A percentile compares a stretch with the other conserved stretches of the same genome.
These are phyloP conservation scores for Nigrospora osmanthi DNA, from an alignment of 2,329 filamentous ascomycete genomes.

Conservation along the genomic window DNA sequence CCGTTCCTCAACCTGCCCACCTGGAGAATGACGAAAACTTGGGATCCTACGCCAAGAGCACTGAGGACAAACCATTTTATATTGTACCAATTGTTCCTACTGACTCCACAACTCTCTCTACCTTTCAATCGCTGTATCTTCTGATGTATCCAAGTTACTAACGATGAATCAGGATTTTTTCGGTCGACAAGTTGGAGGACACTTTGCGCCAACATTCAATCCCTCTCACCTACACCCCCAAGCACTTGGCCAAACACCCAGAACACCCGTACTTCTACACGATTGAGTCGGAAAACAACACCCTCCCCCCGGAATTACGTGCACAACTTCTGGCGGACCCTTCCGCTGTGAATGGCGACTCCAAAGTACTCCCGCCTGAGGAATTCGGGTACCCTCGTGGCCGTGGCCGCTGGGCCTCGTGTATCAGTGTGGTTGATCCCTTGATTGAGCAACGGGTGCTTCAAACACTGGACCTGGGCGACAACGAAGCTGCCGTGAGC, in stretches of 20 bases:
- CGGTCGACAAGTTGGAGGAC: constrained; percentile 76
- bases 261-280: constrained; percentile 88
- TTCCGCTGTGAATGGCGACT: constrained; percentile 62
- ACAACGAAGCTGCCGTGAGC: constrained; percentile 89
- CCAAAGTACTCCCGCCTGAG: constrained; percentile 61
- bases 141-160: constrained; percentile 13
- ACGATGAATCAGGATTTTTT: constrained; percentile 64
- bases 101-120: constrained; percentile 44
- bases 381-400: constrained; percentile 87
- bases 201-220: constrained; percentile 84
- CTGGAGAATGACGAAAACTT: constrained; percentile 54
- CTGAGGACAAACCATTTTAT: constrained; percentile 50
- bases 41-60: constrained; percentile 47
- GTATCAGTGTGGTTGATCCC: constrained; percentile 87
- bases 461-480: constrained; percentile 71
- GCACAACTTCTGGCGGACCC: constrained; percentile 68
- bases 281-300: constrained; percentile 89
- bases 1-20: constrained; percentile 14
- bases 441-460: constrained; percentile 65
- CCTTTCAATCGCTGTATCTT: constrained; percentile 1
- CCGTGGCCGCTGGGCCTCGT: constrained; percentile 87
- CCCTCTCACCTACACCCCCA: constrained; percentile 81
- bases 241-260: constrained; percentile 79
- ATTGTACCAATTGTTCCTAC: constrained; percentile 94
- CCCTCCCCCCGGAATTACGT: constrained; percentile 71